Evolutionary conservation across 805 yeast genomes (phyloP).

Genomic region (Lipomyces mesembrius): DNA sequence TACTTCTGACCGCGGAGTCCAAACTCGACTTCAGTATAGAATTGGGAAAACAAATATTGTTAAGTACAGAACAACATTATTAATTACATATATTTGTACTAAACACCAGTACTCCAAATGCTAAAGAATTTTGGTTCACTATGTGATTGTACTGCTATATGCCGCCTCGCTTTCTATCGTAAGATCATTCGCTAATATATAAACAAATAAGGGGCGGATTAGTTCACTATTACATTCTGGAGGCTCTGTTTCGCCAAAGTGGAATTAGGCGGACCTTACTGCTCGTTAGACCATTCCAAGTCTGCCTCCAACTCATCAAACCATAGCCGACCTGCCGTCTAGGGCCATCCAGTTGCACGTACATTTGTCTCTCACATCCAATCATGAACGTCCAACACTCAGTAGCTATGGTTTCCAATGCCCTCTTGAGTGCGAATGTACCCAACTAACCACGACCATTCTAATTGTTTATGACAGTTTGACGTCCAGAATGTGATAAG

Average conservation of each 20-base stretch:
- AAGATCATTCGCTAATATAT: background rate
- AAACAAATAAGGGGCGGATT: background rate
- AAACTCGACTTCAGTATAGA: too few species aligned
- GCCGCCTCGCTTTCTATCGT: background rate
- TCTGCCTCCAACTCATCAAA: too few species aligned
- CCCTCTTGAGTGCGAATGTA: background rate
- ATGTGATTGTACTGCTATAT: background rate
- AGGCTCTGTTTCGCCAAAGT: background rate
- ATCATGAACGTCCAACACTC: background rate
- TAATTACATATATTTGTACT: background rate
- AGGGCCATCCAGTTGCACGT: too few species aligned
- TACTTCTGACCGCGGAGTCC: too few species aligned
- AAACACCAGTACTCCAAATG: background rate
- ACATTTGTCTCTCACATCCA: too few species aligned
- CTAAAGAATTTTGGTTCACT: background rate
- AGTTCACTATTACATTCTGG: background rate
- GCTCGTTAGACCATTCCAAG: background rate
- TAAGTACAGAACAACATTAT: too few species aligned
- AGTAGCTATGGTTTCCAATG: background rate
- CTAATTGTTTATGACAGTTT: background rate
- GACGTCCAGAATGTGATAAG: conserved; percentile 1
- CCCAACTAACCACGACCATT: background rate
- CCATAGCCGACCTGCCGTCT: too few species aligned
- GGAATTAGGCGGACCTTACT: background rate
- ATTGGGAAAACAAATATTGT: too few species aligned